Conservation (phyloP, 2,329 filamentous ascomycete species). For the Cordyceps cicadae region DNA sequence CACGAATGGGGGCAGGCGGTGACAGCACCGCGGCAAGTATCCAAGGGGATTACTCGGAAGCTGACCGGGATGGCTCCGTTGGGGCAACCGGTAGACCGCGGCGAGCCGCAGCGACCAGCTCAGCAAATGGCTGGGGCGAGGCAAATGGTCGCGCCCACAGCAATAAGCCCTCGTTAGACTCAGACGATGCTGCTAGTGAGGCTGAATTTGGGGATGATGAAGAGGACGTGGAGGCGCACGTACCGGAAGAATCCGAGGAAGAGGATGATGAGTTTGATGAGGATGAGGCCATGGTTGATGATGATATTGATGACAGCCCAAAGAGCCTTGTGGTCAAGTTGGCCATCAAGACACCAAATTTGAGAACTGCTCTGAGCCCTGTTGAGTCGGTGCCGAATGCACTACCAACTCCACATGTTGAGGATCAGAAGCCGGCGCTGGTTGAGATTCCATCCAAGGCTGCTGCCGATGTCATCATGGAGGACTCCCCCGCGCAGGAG, state of each 20-base stretch:
- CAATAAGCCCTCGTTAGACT: conserved; percentile 40
- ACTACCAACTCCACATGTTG: conserved; percentile 17
- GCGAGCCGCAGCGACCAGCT: conserved; percentile 41
- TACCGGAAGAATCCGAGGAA: conserved; percentile 52
- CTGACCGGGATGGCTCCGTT: conserved; percentile 31
- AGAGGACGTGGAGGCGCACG: conserved; percentile 59
- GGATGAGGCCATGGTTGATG: conserved; percentile 46
- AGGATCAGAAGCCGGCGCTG: conserved; percentile 11
- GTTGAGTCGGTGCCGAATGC: conserved; percentile 16
- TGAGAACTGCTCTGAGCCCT: conserved; percentile 23
- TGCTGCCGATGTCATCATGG: neutral
- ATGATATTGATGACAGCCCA: conserved; percentile 39
- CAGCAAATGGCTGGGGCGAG: conserved; percentile 40
- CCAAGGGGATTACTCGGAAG: conserved; percentile 35
- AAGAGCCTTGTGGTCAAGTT: conserved; percentile 70
- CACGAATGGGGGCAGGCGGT: conserved; percentile 52
- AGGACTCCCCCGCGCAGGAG: neutral
- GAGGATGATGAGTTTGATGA: conserved; percentile 54
- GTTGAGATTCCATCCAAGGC: neutral
- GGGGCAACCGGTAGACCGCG: conserved; percentile 41
- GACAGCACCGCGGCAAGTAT: conserved; percentile 39
- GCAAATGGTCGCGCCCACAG: conserved; percentile 24
- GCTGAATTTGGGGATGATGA: conserved; percentile 71
- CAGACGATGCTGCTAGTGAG: conserved; percentile 61
- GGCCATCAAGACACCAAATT: conserved; percentile 38